Evolutionary conservation across 2,329 filamentous ascomycete species (phyloP), one percentile per base, ranked within the genome.

Genomic region (Fusarium subglutinans): DNA sequence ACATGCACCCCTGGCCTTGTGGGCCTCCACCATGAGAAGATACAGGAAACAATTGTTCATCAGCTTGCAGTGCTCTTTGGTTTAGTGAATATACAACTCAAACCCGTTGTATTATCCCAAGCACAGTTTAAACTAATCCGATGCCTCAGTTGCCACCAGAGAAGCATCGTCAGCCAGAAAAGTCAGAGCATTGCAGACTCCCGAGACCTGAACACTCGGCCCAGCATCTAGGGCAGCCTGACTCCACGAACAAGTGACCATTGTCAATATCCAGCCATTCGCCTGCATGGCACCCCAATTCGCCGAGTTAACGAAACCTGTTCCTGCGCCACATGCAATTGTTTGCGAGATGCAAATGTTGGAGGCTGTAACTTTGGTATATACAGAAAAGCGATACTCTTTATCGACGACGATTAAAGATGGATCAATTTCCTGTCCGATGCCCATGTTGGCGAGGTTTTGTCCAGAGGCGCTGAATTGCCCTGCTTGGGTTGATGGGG

Each of bases 41-140:
- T 43, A 2, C 14, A 43, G 14, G 28, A 43, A 22, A 43, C 6
- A n/a, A 43, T 4, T 28, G 8, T 5, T 47, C n/a, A 8, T 4
- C 15, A 6, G 15, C 24, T 24, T 20, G 5, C 44, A 22, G 44
- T 35, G 18, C 18, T 47, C 24, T 14, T 28, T 15, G 18, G 3
- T 28, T 28, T 6, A 26, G 5, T 3, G 18, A 2, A 20, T 0
- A 20, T 20, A 5, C 6, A 10, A 13, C 12, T 6, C 4, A 14
- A 20, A 20, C 1, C 24, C 18, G 5, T 14, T 7, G 4, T 5
- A 20, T 14, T 6, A 1, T n/a, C 5, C 8, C 11, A 3, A 26
- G 0, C 7, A 48, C 10, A n/a, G 20, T 17, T n/a, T 5, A 6
- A 28, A 20, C 6, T 35, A 51, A 24, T 35, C n/a, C 17, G 28